These are phyloP conservation scores for Acacia melanoxylon DNA, from an alignment of 306 rosid genomes.

Conservation along the genomic window DNA sequence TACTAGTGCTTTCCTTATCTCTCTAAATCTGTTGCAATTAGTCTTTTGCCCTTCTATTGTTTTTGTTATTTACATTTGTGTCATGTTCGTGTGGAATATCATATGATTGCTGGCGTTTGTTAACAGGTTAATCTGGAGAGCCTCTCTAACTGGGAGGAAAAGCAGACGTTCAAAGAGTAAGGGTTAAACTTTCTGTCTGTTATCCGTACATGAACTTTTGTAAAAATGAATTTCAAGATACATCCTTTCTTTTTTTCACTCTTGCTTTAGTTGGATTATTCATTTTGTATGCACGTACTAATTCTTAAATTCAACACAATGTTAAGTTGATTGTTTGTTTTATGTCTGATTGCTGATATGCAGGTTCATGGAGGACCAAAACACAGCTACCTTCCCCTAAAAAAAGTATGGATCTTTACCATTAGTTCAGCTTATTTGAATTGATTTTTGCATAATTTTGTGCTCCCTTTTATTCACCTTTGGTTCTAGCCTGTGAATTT, in stretches of 20 bases:
- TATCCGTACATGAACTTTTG: background rate
- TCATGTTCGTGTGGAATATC: conserved; percentile 6
- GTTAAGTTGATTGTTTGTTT: background rate
- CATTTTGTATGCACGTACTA: background rate
- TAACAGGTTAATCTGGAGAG: conserved; percentile 85
- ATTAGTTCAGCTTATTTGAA: conserved; percentile 24
- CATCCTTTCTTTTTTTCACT: conserved; percentile 9
- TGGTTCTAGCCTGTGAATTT: background rate
- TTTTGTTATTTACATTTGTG: conserved; percentile 1
- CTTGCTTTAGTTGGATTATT: background rate
- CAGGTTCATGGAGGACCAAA: conserved; percentile 99
- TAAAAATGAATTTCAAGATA: background rate
- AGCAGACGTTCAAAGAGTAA: conserved; percentile 92
- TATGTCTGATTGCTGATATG: conserved; percentile 19
- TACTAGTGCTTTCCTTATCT: background rate
- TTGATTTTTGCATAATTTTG: background rate
- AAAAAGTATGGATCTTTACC: conserved; percentile 66
- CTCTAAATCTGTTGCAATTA: background rate
- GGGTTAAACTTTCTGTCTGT: conserved; percentile 28
- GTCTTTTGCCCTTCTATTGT: background rate
- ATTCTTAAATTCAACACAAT: conserved; percentile 1
- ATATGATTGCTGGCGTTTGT: conserved; percentile 27
- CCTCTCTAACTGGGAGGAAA: conserved; percentile 96
- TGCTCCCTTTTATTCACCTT: background rate
- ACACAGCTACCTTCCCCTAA: conserved; percentile 95